phyloP scores from a whole-genome alignment of 345 rosid species.

The Sisymbrium altissimum region DNA sequence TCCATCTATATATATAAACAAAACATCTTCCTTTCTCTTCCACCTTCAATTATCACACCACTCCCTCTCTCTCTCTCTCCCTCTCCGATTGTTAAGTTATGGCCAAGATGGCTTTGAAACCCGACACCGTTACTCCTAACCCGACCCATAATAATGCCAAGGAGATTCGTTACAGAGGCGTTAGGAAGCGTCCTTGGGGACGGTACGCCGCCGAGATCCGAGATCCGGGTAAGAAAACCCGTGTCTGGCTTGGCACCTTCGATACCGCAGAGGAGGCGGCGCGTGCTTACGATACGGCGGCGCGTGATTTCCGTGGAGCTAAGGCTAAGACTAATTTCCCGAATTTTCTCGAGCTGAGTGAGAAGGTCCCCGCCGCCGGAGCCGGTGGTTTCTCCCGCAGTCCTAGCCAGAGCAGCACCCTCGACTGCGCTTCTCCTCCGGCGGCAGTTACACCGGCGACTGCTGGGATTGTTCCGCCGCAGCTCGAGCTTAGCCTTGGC shows the following conservation, averaged over 20 bases:
- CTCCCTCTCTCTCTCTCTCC: background rate
- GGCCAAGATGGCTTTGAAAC: slow-evolving; percentile 32
- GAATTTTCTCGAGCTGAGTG: slow-evolving; percentile 51
- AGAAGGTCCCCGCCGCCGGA: background rate
- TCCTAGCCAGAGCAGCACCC: slow-evolving; percentile 82
- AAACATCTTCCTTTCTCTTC: background rate
- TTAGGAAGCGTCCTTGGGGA: slow-evolving; percentile 93
- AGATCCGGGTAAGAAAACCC: slow-evolving; percentile 86
- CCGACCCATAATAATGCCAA: slow-evolving; percentile 28
- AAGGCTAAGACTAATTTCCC: slow-evolving; percentile 88
- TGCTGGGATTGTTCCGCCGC: slow-evolving; percentile 31
- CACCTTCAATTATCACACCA: slow-evolving; percentile 28
- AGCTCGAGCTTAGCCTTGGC: slow-evolving; percentile 46
- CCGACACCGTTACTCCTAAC: slow-evolving; percentile 27
- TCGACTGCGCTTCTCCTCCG: slow-evolving; percentile 70
- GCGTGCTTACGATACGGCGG: slow-evolving; percentile 84
- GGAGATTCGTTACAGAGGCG: slow-evolving; percentile 86
- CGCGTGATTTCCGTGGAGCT: slow-evolving; percentile 80
- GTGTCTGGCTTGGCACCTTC: slow-evolving; percentile 93
- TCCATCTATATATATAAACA: slow-evolving; percentile 19
- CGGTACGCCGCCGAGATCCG: slow-evolving; percentile 97
- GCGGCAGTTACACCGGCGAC: slow-evolving; percentile 12
- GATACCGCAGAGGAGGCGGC: slow-evolving; percentile 92
- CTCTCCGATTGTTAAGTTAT: background rate
- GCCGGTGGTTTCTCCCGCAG: slow-evolving; percentile 39